phyloP scores from a whole-genome alignment of 805 yeast genomes.

The Brettanomyces nanus region DNA sequence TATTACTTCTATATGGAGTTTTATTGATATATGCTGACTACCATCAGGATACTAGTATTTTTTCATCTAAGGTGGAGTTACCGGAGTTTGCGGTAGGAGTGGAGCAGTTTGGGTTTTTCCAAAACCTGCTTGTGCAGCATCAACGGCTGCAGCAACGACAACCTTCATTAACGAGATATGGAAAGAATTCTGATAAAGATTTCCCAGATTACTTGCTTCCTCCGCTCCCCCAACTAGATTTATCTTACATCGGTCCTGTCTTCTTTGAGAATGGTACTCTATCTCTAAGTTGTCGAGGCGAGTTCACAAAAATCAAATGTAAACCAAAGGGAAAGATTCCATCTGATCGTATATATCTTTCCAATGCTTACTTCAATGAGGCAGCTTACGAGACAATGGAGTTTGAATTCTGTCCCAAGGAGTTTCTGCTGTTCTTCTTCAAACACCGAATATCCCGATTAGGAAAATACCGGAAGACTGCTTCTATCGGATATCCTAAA shows the following conservation, averaged over 20 bases:
- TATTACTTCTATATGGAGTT: conserved; percentile 17
- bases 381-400: conserved; percentile 16
- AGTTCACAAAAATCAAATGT: conserved; percentile 18
- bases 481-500: not conserved
- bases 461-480: not conserved
- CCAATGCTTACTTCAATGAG: conserved; percentile 17
- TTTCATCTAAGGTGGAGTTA: conserved; percentile 18
- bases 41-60: conserved; percentile 21
- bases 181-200: no score
- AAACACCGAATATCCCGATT: not conserved
- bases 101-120: conserved; percentile 16
- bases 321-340: conserved; percentile 20
- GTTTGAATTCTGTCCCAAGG: conserved; percentile 6
- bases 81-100: conserved; percentile 16
- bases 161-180: no score
- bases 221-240: conserved; percentile 20
- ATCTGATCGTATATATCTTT: conserved; percentile 18
- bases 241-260: conserved; percentile 21
- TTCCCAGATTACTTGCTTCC: conserved; percentile 7
- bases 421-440: conserved; percentile 1
- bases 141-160: no score
- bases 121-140: conserved; percentile 2
- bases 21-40: conserved; percentile 21
- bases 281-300: conserved; percentile 17
- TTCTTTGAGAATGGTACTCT: conserved; percentile 23